Evolutionary conservation across 1,139 yeast species (phyloP), one percentile per base, ranked within the genome.

Genomic region (Taiozyma sp.): DNA sequence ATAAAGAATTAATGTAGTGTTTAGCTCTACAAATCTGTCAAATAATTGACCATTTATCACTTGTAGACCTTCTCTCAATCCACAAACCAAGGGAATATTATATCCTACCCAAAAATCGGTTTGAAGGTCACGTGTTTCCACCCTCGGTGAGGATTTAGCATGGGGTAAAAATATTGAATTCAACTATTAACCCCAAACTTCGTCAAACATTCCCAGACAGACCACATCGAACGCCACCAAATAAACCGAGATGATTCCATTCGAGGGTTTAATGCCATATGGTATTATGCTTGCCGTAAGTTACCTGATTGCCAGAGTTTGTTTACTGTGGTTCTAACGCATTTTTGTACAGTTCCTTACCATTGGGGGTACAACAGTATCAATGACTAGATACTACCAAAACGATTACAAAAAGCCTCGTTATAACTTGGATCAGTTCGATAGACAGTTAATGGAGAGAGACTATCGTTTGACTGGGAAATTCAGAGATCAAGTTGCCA

Each of bases 381-480:
- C 76, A 29, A 70, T 68, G 47, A 67, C 77, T 56, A 77, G 79
- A 64, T 70, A 71, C 64, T 68, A 69, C 67, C 72, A 77, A 57
- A 77, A 78, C 66, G 79, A 74, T 51, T 72, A 76, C 68, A 76
- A 77, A 64, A 75, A 79, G 60, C 80, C 76, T 64, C 73, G 88
- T 56, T 78, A 70, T 61, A 76, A 77, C 63, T 69, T 81, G 55
- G 88, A 83, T 67, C 74, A 74, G 56, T 83, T 84, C 81, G 83
- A 80, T 59, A 63, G 70, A 53, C 73, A 69, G 55, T 61, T 72
- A 66, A 64, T 58, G 71, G 85, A 82, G 59, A 76, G 96, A 64
- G 96, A 88, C 67, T 75, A 79, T 65, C 75, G 90, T 58, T 72
- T 88, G 62, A 88, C 95, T 11, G 95, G 95, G 26, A 75, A 76